These are phyloP conservation scores for Aspergillus unguis DNA, from an alignment of 2,329 filamentous ascomycete species.

Conservation along the genomic window DNA sequence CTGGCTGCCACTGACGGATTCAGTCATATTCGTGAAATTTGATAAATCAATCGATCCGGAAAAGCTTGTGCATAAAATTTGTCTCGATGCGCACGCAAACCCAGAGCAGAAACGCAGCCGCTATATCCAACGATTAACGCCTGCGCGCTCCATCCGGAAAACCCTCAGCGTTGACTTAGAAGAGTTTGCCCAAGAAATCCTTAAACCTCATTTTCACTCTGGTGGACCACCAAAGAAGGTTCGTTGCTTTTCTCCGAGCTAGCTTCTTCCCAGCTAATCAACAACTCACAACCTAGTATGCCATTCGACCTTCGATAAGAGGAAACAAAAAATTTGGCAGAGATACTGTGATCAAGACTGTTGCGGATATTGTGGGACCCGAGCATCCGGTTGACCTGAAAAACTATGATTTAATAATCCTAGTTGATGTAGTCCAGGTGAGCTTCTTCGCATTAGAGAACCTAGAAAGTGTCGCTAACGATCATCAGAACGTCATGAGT, in stretches of 20 bases:
- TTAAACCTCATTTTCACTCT: conserved; percentile 58
- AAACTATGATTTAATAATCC: conserved; percentile 58
- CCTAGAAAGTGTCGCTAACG: conserved; percentile 13
- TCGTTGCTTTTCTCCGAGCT: conserved; percentile 19
- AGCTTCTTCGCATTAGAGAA: conserved; percentile 18
- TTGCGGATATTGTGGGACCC: conserved; percentile 57
- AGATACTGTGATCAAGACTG: conserved; percentile 57
- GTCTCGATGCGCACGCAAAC: conserved; percentile 53
- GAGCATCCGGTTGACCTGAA: conserved; percentile 60
- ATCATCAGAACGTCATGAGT: conserved; percentile 56
- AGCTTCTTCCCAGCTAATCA: not conserved
- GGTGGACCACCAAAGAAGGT: conserved; percentile 53
- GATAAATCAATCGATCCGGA: conserved; percentile 58
- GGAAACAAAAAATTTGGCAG: conserved; percentile 58
- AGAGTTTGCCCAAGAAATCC: conserved; percentile 54
- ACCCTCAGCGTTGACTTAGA: conserved; percentile 57
- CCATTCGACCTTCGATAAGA: conserved; percentile 60
- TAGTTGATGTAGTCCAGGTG: conserved; percentile 63
- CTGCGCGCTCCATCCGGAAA: conserved; percentile 57
- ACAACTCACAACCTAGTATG: conserved; percentile 48
- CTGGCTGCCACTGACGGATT: conserved; percentile 12
- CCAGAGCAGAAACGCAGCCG: conserved; percentile 53
- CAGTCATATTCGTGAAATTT: conserved; percentile 53
- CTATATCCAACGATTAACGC: conserved; percentile 59
- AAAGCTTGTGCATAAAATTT: conserved; percentile 57